Conservation (phyloP, 2,329 filamentous ascomycete genomes). For the Plenodomus biglobosus region DNA sequence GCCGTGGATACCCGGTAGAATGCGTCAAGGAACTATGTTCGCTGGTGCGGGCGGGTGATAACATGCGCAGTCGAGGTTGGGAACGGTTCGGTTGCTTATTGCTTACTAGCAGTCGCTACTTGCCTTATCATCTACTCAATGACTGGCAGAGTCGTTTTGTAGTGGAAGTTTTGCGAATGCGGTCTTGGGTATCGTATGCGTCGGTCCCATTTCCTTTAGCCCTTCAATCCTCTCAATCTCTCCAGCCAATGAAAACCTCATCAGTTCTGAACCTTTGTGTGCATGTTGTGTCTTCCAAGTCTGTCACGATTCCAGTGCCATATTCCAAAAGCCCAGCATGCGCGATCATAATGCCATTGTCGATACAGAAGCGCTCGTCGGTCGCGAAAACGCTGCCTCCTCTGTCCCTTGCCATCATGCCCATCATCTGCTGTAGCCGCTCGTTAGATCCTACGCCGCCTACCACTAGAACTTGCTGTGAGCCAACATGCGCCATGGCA, state of each 20-base stretch:
- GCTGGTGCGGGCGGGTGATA: neutral
- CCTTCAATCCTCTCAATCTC: conserved; percentile 39
- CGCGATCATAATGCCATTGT: conserved; percentile 99
- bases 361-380: conserved; percentile 96
- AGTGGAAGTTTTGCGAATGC: neutral
- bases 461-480: conserved; percentile 86
- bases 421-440: conserved; percentile 97
- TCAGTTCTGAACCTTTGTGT: conserved; percentile 56
- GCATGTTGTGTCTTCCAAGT: conserved; percentile 76
- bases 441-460: conserved; percentile 96
- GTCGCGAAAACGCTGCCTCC: conserved; percentile 92
- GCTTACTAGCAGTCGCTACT: no score
- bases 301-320: conserved; percentile 75
- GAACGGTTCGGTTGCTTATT: neutral
- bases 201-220: neutral
- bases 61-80: neutral
- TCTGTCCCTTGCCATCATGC: conserved; percentile 83
- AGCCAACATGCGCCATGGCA: conserved; percentile 96
- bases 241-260: conserved; percentile 54
- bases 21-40: neutral
- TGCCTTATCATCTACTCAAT: no score
- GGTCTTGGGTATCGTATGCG: conserved; percentile 1
- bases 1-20: neutral
- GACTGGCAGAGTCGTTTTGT: neutral
- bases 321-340: conserved; percentile 89